Evolutionary conservation across 805 yeast genomes (phyloP).

Genomic region (Hyphopichia homilentoma): DNA sequence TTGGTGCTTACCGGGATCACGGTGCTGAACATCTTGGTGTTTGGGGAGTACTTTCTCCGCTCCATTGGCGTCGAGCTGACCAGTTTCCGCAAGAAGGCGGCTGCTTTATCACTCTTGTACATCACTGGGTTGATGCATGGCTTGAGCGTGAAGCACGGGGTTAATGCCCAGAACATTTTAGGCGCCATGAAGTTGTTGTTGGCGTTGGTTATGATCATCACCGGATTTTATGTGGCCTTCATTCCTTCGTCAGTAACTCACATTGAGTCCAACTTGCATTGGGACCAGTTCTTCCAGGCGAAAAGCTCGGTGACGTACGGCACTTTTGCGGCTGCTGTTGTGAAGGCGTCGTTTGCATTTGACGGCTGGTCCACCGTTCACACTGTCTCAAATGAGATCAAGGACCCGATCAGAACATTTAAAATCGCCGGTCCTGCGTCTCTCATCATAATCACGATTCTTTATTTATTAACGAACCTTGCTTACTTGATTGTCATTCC

Average conservation of each 20-base stretch:
- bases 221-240: slow-evolving; percentile 56
- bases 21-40: slow-evolving; percentile 52
- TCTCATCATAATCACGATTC: slow-evolving; percentile 41
- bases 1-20: slow-evolving; percentile 54
- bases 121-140: slow-evolving; percentile 47
- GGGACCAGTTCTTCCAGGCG: slow-evolving; percentile 26
- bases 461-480: slow-evolving; percentile 50
- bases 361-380: slow-evolving; percentile 65
- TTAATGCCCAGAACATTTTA: slow-evolving; percentile 55
- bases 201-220: slow-evolving; percentile 49
- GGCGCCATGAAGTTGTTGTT: slow-evolving; percentile 60
- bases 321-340: slow-evolving; percentile 50
- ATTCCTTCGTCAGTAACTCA: slow-evolving; percentile 44
- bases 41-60: slow-evolving; percentile 56
- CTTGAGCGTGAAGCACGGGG: slow-evolving; percentile 55
- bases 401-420: slow-evolving; percentile 54
- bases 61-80: slow-evolving; percentile 40
- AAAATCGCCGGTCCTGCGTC: slow-evolving; percentile 61
- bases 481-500: slow-evolving; percentile 57
- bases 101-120: slow-evolving; percentile 27
- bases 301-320: slow-evolving; percentile 36
- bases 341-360: slow-evolving; percentile 56
- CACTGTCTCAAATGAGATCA: slow-evolving; percentile 57
- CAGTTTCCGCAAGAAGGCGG: slow-evolving; percentile 29
- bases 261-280: slow-evolving; percentile 40